Percentiles rank a stretch among this genome's conserved stretches.
phyloP scores from a whole-genome alignment of 768 basidiomycete species.

The Kwoniella heveanensis region DNA sequence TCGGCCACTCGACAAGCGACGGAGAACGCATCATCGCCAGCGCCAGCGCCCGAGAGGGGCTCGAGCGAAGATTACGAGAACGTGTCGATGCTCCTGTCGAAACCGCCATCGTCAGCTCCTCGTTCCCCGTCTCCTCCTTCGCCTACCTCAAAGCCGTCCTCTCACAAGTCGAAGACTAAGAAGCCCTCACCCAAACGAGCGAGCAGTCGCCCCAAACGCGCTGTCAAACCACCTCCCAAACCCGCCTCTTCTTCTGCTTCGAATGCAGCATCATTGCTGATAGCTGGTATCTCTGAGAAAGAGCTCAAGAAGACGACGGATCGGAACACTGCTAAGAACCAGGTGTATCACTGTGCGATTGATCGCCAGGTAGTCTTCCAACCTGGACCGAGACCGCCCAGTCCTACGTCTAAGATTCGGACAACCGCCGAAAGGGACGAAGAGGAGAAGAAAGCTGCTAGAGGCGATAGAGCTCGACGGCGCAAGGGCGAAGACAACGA shows the following conservation, averaged over 20 bases:
- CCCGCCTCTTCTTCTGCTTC: not conserved
- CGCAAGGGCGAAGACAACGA: conserved; percentile 42
- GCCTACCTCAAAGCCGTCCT: conserved; percentile 15
- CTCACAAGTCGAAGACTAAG: conserved; percentile 2
- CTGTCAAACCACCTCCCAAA: conserved; percentile 18
- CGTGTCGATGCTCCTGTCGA: conserved; percentile 28
- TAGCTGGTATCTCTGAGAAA: conserved; percentile 47
- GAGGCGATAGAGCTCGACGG: conserved; percentile 42
- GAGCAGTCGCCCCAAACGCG: conserved; percentile 29
- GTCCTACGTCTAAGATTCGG: conserved; percentile 51
- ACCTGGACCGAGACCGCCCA: conserved; percentile 48
- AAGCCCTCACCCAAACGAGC: not conserved
- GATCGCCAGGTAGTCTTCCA: conserved; percentile 51
- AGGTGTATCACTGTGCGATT: conserved; percentile 55
- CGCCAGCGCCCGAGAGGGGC: conserved; percentile 21
- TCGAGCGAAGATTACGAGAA: conserved; percentile 42
- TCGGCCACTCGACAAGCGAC: conserved; percentile 22
- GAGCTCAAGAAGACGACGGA: conserved; percentile 51
- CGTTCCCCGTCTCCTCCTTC: conserved; percentile 1
- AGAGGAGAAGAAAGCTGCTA: conserved; percentile 39
- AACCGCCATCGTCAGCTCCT: conserved; percentile 7
- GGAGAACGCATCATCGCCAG: conserved; percentile 1
- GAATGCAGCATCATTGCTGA: conserved; percentile 3
- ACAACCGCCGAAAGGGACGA: conserved; percentile 47
- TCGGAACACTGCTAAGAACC: conserved; percentile 51